A percentile compares a stretch with the other conserved stretches of the same genome.
Conservation (phyloP, 345 rosid species). For the Populus euphratica region DNA sequence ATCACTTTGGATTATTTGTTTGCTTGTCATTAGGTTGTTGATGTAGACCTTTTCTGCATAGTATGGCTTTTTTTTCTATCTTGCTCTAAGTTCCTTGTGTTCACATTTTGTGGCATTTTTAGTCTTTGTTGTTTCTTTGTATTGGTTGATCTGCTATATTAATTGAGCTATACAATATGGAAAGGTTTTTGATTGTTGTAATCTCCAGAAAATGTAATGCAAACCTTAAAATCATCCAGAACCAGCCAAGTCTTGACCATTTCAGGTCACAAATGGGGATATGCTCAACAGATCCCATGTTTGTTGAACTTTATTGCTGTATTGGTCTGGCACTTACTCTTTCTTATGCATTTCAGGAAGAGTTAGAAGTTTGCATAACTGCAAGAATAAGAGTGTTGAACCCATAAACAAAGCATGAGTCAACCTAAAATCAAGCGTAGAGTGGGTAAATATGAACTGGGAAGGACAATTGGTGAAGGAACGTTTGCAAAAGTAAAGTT, state of each 20-base stretch:
- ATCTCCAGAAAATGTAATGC: not conserved
- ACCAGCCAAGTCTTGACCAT: not conserved
- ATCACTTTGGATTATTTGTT: not conserved
- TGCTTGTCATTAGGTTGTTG: not conserved
- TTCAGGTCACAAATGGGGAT: not conserved
- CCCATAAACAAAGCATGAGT: constrained; percentile 37
- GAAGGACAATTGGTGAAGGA: constrained; percentile 97
- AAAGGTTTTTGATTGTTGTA: not conserved
- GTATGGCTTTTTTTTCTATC: not conserved
- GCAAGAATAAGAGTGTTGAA: constrained; percentile 8
- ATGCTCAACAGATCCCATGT: not conserved
- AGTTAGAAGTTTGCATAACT: constrained; percentile 4
- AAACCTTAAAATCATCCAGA: not conserved
- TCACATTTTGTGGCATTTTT: not conserved
- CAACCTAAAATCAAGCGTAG: constrained; percentile 71
- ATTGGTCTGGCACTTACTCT: constrained; percentile 3
- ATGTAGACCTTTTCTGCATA: not conserved
- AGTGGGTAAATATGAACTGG: constrained; percentile 89
- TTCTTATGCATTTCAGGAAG: constrained; percentile 20
- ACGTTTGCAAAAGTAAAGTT: constrained; percentile 97
- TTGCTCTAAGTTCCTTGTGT: not conserved
- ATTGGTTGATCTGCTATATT: not conserved
- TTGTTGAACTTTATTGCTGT: not conserved
- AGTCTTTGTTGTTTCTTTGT: not conserved
- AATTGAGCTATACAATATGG: not conserved